Base-by-base conservation (phyloP, 208 protist genomes). In the Strigomonas galati region DNA sequence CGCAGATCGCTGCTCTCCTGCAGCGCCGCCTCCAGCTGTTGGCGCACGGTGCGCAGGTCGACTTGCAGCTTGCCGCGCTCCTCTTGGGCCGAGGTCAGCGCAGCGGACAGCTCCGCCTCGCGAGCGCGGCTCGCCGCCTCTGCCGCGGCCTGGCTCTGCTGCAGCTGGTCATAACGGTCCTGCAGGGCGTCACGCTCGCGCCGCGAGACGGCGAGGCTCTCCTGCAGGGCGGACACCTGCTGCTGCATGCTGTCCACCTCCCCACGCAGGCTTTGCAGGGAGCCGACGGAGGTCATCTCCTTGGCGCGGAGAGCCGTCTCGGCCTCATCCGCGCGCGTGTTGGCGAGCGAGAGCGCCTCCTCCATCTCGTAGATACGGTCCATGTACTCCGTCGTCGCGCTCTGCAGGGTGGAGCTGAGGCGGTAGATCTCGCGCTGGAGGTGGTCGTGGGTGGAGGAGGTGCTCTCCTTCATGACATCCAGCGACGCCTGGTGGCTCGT, bases 271-370 rank as follows among this genome's bases (percentile, higher is more conserved):
- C 44, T 21, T 10, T 40, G 35, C 35, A 40, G 35, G 7, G 35
- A 40, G 35, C 35, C 35, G 35, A 40, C 35, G 35, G 35, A 4
- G 23, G 27, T 71, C 21, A 63, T 67, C 55, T 89, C 77, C 40
- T 84, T 64, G 46, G 87, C 80, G 28, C 62, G 79, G 14, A 91
- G 72, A 15, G 73, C 77, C 31, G 71, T 62, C 68, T 91, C 84
- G 5, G 87, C 87, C 24, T 76, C 62, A 58, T 86, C 71, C 1
- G 78, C 82, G 12, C 84, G 76, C 35, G 63, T 63, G 64, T 76
- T 81, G 9, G 87, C 81, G 53, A 81, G 69, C 24, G 62, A 65
- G 21, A 91, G 70, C 67, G 80, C 72, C 1, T 68, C 58, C 72
- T 94, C 87, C 17, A 91, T 54, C 46, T 80, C 67, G 6, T 71